Base-by-base conservation (phyloP, 108 stramenopile species). In the Pseudonitzschia multistriata region DNA sequence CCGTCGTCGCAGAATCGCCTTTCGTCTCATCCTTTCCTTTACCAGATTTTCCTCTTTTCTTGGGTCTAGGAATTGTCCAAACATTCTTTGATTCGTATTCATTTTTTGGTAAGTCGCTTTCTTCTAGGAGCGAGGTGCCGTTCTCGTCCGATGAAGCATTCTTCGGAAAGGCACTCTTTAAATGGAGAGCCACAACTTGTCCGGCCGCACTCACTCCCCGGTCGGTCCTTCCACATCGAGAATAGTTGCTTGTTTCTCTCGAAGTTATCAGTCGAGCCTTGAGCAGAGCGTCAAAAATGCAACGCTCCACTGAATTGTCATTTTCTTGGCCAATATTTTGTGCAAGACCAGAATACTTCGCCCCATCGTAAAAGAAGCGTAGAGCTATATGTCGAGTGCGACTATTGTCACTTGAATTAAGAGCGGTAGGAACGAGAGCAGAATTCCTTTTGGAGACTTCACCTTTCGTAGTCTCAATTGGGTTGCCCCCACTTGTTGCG, bases 141-240 rank as follows among this genome's bases (percentile, higher is more conserved):
- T 49, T 45, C 66, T 55, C 65, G 59, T 79, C 78, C 61, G 21
- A 72, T 6, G 79, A 66, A 7, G 87, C 84, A 63, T 68, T 42
- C 7, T 77, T 4, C 0, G 90, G 83, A 78, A 88, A 78, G 30
- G 78, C 86, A 73, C 94, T 95, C 59, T 92, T 92, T 22, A 97
- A 66, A 19, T 75, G 74, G 21, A 98, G 64, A 6, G 92, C 88
- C 8, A 98, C 81, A 5, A 98, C 95, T 82, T 99, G 98, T 30
- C 97, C 95, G n/a, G 89, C 79, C 6, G 99, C 91, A 75, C 83
- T 86, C 0, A 99, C 98, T 13, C 99, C 99, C 57, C 71, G 71
- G 78, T 99, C 99, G 21, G 99, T 99, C 22, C 99, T 79, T 28
- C 99, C 99, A 71, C 96, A 98, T 24, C 99, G 79, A 1, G 93